These are phyloP conservation scores for Chlorophyllum brunneum DNA, from an alignment of 768 basidiomycete genomes.

Conservation along the genomic window DNA sequence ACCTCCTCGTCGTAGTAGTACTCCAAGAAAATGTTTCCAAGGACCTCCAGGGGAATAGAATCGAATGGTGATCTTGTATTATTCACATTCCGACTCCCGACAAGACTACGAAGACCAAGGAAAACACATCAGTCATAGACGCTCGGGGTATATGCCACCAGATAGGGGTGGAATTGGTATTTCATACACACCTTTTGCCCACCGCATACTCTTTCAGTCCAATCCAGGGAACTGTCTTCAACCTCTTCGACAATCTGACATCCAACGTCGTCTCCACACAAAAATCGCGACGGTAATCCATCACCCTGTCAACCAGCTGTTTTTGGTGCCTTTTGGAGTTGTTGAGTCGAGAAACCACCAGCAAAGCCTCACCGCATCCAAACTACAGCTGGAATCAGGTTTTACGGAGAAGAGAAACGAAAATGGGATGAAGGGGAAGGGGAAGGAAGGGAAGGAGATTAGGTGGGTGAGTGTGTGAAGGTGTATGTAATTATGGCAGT, in stretches of 20 bases:
- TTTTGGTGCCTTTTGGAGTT: neutral
- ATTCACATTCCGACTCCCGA: neutral
- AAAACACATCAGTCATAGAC: neutral
- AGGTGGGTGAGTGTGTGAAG: slow-evolving; percentile 10
- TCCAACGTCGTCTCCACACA: neutral
- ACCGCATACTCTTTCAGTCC: neutral
- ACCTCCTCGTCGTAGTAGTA: slow-evolving; percentile 13
- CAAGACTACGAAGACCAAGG: neutral
- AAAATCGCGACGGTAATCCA: slow-evolving; percentile 1
- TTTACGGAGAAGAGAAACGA: slow-evolving; percentile 1
- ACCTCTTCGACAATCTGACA: neutral
- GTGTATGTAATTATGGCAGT: slow-evolving; percentile 12
- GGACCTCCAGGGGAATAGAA: slow-evolving; percentile 6
- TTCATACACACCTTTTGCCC: neutral
- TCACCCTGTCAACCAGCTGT: slow-evolving; percentile 3
- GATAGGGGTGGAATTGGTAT: neutral
- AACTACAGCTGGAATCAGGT: neutral
- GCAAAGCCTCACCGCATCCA: slow-evolving; percentile 9
- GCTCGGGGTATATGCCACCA: neutral
- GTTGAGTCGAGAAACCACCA: slow-evolving; percentile 4
- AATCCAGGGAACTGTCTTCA: neutral
- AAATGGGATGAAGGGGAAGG: neutral
- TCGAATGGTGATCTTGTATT: slow-evolving; percentile 6
- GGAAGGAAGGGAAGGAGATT: slow-evolving; percentile 2
- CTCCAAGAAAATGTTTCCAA: slow-evolving; percentile 13